Conservation (phyloP, 257 asterid species). For the Paraleonurus japonicus region DNA sequence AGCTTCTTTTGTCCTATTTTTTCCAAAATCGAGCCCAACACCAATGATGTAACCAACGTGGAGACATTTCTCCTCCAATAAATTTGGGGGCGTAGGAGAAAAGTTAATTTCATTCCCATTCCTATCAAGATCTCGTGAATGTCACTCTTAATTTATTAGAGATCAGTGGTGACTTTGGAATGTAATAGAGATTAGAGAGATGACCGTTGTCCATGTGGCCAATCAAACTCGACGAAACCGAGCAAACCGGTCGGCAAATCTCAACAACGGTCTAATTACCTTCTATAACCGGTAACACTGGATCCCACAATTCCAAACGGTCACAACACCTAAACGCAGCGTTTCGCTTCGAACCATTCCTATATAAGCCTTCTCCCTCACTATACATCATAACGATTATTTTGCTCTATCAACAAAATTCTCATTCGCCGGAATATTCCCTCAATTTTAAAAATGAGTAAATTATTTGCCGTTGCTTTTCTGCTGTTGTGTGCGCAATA, state of each 20-base stretch:
- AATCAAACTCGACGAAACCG: not conserved
- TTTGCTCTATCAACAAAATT: not conserved
- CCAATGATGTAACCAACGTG: too few species aligned
- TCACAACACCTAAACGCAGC: constrained; percentile 42
- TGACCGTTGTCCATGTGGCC: not conserved
- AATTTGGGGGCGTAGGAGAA: too few species aligned
- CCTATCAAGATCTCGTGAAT: too few species aligned
- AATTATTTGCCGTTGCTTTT: constrained; percentile 27
- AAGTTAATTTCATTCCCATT: too few species aligned
- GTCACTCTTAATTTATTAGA: too few species aligned
- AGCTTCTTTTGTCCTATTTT: too few species aligned
- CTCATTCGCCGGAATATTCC: constrained; percentile 29
- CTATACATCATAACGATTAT: too few species aligned
- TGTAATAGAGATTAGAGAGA: too few species aligned
- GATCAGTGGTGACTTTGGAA: too few species aligned
- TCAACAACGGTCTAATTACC: constrained; percentile 41
- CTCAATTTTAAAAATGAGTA: constrained; percentile 30
- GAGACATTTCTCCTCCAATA: too few species aligned
- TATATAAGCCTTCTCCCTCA: constrained; percentile 27
- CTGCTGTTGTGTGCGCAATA: constrained; percentile 33
- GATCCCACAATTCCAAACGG: constrained; percentile 44
- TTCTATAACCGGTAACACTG: not conserved
- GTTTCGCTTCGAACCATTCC: constrained; percentile 28
- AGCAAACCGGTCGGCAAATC: constrained; percentile 22
- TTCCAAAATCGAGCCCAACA: too few species aligned